Conservation (phyloP, 805 yeast genomes). For the Kluyveromyces dobzhanskii region DNA sequence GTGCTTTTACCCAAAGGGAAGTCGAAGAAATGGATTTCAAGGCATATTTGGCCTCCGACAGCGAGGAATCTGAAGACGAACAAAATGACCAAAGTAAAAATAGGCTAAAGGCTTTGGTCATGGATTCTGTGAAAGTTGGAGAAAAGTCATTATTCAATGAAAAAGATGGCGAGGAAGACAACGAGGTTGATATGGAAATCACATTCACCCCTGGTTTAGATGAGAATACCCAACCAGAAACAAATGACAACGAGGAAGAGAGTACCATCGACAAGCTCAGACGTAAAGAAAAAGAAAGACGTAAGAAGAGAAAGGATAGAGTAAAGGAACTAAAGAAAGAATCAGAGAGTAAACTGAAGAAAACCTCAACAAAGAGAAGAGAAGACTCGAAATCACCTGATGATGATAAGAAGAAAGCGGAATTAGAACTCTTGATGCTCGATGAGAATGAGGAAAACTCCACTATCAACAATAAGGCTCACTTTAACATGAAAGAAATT, state of each 20-base stretch:
- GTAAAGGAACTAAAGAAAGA: constrained; percentile 50
- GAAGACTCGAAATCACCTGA: constrained; percentile 15
- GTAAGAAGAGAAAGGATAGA: constrained; percentile 73
- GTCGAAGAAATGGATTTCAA: constrained; percentile 84
- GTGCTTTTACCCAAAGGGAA: constrained; percentile 82
- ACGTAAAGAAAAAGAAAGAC: constrained; percentile 89
- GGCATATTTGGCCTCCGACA: constrained; percentile 83
- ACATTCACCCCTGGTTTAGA: constrained; percentile 86
- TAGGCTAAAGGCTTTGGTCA: constrained; percentile 55
- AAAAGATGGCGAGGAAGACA: constrained; percentile 33
- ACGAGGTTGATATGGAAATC: constrained; percentile 86
- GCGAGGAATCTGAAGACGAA: constrained; percentile 44
- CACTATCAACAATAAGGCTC: constrained; percentile 38
- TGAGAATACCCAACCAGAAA: constrained; percentile 28
- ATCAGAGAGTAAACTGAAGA: constrained; percentile 44
- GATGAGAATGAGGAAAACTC: constrained; percentile 37
- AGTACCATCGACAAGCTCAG: constrained; percentile 71
- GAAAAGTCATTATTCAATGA: constrained; percentile 27
- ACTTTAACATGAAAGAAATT: constrained; percentile 74
- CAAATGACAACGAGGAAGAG: constrained; percentile 44
- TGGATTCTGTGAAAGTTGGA: constrained; percentile 32
- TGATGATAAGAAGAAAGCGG: constrained; percentile 47
- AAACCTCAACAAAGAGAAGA: constrained; percentile 27
- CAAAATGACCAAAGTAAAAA: constrained; percentile 33
- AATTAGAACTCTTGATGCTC: constrained; percentile 64